Evolutionary conservation across 2,329 filamentous ascomycete genomes (phyloP), one percentile per base, ranked within the genome.

Genomic region (Calonectria pteridis): DNA sequence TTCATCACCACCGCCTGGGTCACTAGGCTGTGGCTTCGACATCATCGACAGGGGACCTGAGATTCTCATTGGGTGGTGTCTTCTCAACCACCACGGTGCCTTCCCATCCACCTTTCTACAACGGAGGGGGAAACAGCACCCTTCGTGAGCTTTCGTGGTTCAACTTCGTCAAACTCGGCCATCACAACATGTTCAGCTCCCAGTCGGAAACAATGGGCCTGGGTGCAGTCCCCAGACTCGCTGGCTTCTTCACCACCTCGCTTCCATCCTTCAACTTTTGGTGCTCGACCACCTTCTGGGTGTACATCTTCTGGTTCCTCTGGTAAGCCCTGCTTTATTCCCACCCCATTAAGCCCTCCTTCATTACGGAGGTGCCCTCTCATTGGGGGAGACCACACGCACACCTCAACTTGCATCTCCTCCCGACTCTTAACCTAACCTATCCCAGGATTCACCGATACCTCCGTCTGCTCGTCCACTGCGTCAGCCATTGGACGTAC

Each of bases 401-500:
- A 67, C 33, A 62, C 55, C 55, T 62, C 26, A 40, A 23, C 33
- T 69, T 29, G 11, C 55, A 67, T 53, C 68, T 67, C 18, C 31
- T 64, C 40, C n/a, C 4, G 26, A 55, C 40, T 53, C 62, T 50
- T 18, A 59, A 29, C 65, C 80, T 82, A 78, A 81, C 76, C 43
- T 33, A 51, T 71, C 65, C 31, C 71, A 98, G 96, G 92, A 82
- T 96, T 74, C 95, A 97, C 88, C 94, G 96, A 79, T 98, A 98
- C 86, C 81, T 95, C 74, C 94, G 96, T 77, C 90, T 98, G 78
- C 88, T 98, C 79, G 93, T 98, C 79, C 97, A 98, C 83, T 92
- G 94, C 80, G 87, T 94, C 80, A 95, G 94, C 80, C 96, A 97
- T 83, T 97, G 95, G 94, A 89, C 88, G 14, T 98, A 98, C 87